Evolutionary conservation across 805 yeast genomes (phyloP), one percentile per base, ranked within the genome.

Genomic region (Saturnispora sanitii): DNA sequence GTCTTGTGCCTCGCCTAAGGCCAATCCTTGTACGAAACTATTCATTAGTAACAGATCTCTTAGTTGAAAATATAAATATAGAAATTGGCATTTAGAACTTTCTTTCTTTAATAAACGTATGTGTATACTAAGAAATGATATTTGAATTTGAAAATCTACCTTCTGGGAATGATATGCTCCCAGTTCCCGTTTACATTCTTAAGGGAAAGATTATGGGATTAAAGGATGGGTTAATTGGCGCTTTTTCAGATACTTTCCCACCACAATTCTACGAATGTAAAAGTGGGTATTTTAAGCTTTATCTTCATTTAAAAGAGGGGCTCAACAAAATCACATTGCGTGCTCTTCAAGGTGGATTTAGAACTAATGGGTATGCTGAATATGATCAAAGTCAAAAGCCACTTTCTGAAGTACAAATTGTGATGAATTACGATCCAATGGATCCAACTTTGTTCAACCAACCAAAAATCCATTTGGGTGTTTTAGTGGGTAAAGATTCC

Each of bases 381-480:
- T 49, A 42, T 9, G 42, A 46, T 16, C 18, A 35, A 13, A 33
- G 37, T 4, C 43, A 44, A 7, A 45, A 32, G 9, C 39, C 53
- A 1, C 45, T 47, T 26, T 57, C 47, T 30, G 44, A 48, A 35
- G 31, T 43, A 4, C 15, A 19, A 11, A 34, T 49, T 17, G 55
- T 50, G 1, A 54, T 80, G 33, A 60, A 60, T 39, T 80, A 77
- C 54, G 56, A 65, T 1, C 87, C 86, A 0, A 53, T 82, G 21
- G 51, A 75, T 16, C 38, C 41, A 4, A 40, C 36, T n/a, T 37
- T 35, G 4, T 44, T 46, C n/a, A 23, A 35, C 41, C 76, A 82
- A 50, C 82, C 82, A 35, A 92, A 92, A 1, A 62, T 88, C n/a
- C 92, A 88, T 57, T 58, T 88, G 37, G 86, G 92, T 54, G 55